Conservation (phyloP, 768 basidiomycete genomes). For the Tricholoma terreum region DNA sequence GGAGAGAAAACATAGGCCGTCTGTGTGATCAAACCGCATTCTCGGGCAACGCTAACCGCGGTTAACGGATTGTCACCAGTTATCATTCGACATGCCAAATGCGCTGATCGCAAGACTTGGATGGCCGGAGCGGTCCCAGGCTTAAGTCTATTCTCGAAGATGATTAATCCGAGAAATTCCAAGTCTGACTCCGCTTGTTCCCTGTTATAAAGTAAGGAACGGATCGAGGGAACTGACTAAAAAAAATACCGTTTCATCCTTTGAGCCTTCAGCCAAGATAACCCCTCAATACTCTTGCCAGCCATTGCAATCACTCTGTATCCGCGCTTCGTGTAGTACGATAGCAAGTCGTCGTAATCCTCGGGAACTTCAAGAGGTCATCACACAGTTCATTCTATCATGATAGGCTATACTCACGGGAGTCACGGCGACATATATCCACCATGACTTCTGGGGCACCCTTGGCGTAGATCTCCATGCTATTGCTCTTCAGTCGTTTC, state of each 20-base stretch:
- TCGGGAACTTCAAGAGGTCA: constrained; percentile 66
- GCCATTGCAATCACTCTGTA: constrained; percentile 98
- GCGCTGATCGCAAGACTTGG: constrained; percentile 81
- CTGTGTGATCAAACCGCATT: constrained; percentile 86
- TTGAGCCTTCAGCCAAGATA: constrained; percentile 97
- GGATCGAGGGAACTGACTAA: not conserved
- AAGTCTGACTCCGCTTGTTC: constrained; percentile 93
- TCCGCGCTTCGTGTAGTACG: constrained; percentile 95
- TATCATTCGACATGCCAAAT: constrained; percentile 95
- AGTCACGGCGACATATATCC: constrained; percentile 88
- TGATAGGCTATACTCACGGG: constrained; percentile 58
- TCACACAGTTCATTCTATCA: not conserved
- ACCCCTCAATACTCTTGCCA: constrained; percentile 88
- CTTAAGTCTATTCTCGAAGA: constrained; percentile 98
- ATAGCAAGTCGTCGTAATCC: constrained; percentile 93
- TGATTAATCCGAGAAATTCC: constrained; percentile 90
- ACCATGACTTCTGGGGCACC: constrained; percentile 99
- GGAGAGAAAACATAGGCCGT: constrained; percentile 89
- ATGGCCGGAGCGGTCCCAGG: constrained; percentile 89
- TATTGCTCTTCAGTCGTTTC: constrained; percentile 87
- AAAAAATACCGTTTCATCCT: constrained; percentile 80
- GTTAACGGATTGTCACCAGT: constrained; percentile 97
- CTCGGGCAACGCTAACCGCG: constrained; percentile 93
- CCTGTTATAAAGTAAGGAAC: constrained; percentile 36
- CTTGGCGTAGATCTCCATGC: constrained; percentile 98